phyloP scores from a whole-genome alignment of 805 yeast genomes.

The Pichia insulana region DNA sequence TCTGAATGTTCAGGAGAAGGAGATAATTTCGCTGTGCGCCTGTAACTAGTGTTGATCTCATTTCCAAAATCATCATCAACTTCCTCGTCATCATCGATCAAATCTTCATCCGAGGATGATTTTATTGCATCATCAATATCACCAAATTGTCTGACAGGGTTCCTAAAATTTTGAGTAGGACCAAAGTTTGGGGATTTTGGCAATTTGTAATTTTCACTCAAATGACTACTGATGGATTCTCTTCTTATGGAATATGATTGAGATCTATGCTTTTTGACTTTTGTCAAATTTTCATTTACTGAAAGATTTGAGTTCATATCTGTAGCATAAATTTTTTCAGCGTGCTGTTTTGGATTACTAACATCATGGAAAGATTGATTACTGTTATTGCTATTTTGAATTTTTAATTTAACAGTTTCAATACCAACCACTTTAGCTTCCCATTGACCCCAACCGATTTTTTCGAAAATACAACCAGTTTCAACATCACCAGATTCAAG shows the following conservation, averaged over 20 bases:
- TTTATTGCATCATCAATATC: conserved; percentile 33
- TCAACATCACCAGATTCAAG: conserved; percentile 62
- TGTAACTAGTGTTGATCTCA: background rate
- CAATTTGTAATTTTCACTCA: conserved; percentile 34
- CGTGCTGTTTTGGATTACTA: background rate
- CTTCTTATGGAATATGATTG: conserved; percentile 27
- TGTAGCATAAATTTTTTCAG: background rate
- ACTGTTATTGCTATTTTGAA: conserved; percentile 8
- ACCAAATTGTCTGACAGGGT: conserved; percentile 22
- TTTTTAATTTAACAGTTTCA: conserved; percentile 20
- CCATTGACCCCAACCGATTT: conserved; percentile 99
- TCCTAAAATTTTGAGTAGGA: conserved; percentile 25
- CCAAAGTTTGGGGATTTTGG: conserved; percentile 32
- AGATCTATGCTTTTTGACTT: background rate
- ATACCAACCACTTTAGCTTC: conserved; percentile 47
- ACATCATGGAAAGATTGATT: background rate
- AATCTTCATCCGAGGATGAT: conserved; percentile 32
- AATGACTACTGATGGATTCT: conserved; percentile 42
- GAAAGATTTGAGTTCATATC: background rate
- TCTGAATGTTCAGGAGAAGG: conserved; percentile 2
- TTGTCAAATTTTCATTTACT: background rate
- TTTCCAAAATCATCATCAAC: conserved; percentile 14
- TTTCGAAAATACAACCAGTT: conserved; percentile 69
- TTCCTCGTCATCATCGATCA: conserved; percentile 19
- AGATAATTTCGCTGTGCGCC: conserved; percentile 6